Base-by-base conservation (phyloP, 2,329 filamentous ascomycete species). In the Aspergillus melleus region DNA sequence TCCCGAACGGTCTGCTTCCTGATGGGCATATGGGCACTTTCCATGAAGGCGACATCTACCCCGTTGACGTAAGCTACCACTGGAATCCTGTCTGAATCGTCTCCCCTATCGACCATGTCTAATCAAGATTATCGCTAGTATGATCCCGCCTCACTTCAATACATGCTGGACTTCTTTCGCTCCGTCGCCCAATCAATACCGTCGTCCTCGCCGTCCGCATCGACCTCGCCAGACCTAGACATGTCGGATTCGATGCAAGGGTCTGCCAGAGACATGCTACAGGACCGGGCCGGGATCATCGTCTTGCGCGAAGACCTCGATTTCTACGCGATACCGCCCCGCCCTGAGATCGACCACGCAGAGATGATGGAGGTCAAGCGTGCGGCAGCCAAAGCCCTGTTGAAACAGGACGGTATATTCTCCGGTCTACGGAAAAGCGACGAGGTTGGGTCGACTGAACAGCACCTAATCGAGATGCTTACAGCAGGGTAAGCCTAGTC, bases 101-200 rank as follows among this genome's bases (percentile, higher is more conserved):
- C 49, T 16, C n/a, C 22, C 19, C 11, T 24, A 12, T 20, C 32
- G 42, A 24, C 5, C 51, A 42, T 12, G 39, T 49, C 65, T 64
- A 53, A 62, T 52, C 29, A n/a, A 59, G 64, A 46, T 50, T 69
- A 61, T 68, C 79, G 78, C 68, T 80, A 99, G 95, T 99, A 98
- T 80, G 95, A 99, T 77, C 94, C 95, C 24, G 88, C 89, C 55
- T 98, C 94, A 52, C 86, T 99, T 57, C 92, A 98, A 79, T 99
- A 98, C 80, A 99, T 99, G 95, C 86, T 99, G 65, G 94, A 97
- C 71, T 99, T 99, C 79, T 99, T 99, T 82, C 90, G 95, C 65
- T 88, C 89, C 66, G 94, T 99, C 64, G 95, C 95, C 56, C 92
- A 97, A 77, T 95, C 93, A n/a, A 98, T 99, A 67, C 76, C 76